Conservation (phyloP, 371 early-diverging fungal species). For the Mortierella sp. region DNA sequence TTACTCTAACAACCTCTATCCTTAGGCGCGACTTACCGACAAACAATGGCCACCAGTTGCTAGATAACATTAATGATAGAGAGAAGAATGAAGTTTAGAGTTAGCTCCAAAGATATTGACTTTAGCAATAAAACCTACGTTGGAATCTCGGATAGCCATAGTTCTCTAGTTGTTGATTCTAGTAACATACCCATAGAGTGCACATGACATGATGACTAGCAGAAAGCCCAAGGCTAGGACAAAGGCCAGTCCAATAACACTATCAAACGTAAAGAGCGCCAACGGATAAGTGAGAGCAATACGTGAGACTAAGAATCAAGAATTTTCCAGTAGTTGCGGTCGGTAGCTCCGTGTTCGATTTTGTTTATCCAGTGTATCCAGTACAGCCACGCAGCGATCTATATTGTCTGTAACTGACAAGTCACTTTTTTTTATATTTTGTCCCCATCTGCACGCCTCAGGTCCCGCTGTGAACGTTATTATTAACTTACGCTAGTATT, state of each 20-base stretch:
- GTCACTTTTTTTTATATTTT: not conserved
- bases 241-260: constrained; percentile 88
- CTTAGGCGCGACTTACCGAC: constrained; percentile 65
- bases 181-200: constrained; percentile 79
- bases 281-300: no score
- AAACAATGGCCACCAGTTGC: constrained; percentile 94
- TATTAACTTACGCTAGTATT: constrained; percentile 17
- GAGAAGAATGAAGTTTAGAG: not conserved
- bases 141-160: no score
- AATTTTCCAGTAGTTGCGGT: no score
- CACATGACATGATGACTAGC: constrained; percentile 93
- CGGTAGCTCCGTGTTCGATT: not conserved
- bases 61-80: constrained; percentile 59
- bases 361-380: not conserved
- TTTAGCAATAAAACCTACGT: no score
- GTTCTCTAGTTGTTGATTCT: not conserved
- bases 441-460: constrained; percentile 16
- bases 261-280: constrained; percentile 15
- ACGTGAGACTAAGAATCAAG: not conserved
- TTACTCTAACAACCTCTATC: not conserved
- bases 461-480: not conserved
- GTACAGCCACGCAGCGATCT: not conserved
- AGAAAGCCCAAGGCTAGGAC: constrained; percentile 91
- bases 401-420: not conserved
- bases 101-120: not conserved